Conservation (phyloP, 257 asterid species). For the Nyctanthes arbortristis region DNA sequence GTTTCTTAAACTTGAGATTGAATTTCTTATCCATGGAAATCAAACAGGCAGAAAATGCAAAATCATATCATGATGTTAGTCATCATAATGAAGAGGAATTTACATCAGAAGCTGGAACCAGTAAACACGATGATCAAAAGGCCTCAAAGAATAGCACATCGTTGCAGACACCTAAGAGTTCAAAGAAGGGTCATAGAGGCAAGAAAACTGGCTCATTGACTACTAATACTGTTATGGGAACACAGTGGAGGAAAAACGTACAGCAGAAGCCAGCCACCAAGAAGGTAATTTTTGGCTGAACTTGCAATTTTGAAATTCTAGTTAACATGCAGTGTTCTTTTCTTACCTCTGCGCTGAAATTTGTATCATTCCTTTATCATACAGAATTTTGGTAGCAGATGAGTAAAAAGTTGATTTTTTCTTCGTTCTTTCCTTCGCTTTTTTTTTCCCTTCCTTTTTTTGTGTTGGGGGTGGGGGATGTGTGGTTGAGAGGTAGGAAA, state of each 20-base stretch:
- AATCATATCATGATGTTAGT: conserved; percentile 38
- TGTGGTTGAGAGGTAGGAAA: no score
- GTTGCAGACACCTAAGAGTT: conserved; percentile 25
- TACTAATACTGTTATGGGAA: conserved; percentile 38
- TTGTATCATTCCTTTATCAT: no score
- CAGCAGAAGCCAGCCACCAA: conserved; percentile 30
- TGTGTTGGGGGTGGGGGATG: no score
- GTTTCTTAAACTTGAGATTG: conserved; percentile 16
- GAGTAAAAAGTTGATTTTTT: no score
- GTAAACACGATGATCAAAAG: conserved; percentile 30
- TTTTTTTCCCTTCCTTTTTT: no score
- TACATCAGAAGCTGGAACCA: conserved; percentile 35
- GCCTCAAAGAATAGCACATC: conserved; percentile 31
- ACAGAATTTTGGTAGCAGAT: no score
- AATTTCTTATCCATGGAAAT: conserved; percentile 22
- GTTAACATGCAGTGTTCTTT: conserved; percentile 15
- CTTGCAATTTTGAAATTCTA: conserved; percentile 6
- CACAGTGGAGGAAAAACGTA: conserved; percentile 41
- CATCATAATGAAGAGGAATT: conserved; percentile 37
- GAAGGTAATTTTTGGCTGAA: conserved; percentile 47
- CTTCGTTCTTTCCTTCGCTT: no score
- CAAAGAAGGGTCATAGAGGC: conserved; percentile 30
- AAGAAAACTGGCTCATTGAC: conserved; percentile 35
- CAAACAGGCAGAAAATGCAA: conserved; percentile 43
- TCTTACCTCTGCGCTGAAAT: no score